phyloP scores from a whole-genome alignment of 345 rosid species.

The Geranium brycei region DNA sequence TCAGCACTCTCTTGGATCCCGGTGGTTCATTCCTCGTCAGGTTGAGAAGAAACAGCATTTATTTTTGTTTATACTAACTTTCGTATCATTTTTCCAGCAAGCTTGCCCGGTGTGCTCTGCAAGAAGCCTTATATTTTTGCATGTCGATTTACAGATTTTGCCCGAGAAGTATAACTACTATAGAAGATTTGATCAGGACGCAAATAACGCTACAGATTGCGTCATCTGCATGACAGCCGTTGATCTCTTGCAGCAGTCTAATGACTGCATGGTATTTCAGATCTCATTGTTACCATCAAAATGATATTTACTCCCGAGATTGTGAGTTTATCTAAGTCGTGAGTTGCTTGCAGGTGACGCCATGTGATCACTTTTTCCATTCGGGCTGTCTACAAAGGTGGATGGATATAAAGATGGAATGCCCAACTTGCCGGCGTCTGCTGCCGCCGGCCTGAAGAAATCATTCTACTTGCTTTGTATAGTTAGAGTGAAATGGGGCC shows the following conservation, averaged over 20 bases:
- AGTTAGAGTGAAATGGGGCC: slow-evolving; percentile 17
- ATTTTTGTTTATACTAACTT: not conserved
- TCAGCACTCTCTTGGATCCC: slow-evolving; percentile 89
- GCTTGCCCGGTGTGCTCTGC: not conserved
- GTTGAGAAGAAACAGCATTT: slow-evolving; percentile 21
- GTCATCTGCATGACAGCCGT: slow-evolving; percentile 92
- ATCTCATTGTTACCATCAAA: not conserved
- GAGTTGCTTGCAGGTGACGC: slow-evolving; percentile 55
- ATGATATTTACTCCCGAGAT: not conserved
- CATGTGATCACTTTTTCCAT: slow-evolving; percentile 93
- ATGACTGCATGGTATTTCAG: slow-evolving; percentile 63
- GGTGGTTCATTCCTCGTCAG: slow-evolving; percentile 95
- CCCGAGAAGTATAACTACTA: slow-evolving; percentile 91
- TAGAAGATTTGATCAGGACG: slow-evolving; percentile 48
- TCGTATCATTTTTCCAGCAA: too few species aligned
- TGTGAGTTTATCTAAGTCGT: not conserved
- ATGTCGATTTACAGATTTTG: slow-evolving; percentile 45
- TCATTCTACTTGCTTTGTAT: slow-evolving; percentile 15
- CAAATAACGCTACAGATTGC: slow-evolving; percentile 52
- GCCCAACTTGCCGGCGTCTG: slow-evolving; percentile 93
- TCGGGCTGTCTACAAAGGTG: slow-evolving; percentile 90
- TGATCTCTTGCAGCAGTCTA: slow-evolving; percentile 48
- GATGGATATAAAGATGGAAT: slow-evolving; percentile 99
- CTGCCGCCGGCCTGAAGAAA: slow-evolving; percentile 68
- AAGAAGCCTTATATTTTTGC: not conserved